These are phyloP conservation scores for Fomes fomentarius DNA, from an alignment of 1,284 basidiomycete genomes.

Conservation along the genomic window DNA sequence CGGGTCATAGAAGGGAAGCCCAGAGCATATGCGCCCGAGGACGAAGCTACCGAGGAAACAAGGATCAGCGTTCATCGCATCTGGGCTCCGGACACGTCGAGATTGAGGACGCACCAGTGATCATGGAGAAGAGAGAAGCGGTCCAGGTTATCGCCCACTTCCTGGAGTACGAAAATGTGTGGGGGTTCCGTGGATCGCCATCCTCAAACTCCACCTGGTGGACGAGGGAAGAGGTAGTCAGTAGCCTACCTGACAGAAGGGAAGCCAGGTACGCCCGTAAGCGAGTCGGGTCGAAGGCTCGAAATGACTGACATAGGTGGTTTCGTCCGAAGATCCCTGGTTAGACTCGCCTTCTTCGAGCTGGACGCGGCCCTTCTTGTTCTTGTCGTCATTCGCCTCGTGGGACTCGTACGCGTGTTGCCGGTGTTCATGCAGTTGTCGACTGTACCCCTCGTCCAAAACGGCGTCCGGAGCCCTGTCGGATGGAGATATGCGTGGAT, in stretches of 20 bases:
- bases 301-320: conserved; percentile 18
- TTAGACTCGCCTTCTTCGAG: neutral
- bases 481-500: conserved; percentile 31
- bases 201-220: conserved; percentile 56
- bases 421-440: conserved; percentile 31
- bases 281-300: neutral
- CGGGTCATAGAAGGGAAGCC: conserved; percentile 63
- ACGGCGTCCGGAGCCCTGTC: conserved; percentile 26
- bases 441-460: conserved; percentile 31
- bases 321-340: conserved; percentile 7
- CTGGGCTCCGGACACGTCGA: neutral
- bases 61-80: neutral
- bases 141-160: conserved; percentile 59
- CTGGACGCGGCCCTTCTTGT: conserved; percentile 18
- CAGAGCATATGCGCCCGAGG: conserved; percentile 58
- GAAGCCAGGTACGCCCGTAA: too few species aligned
- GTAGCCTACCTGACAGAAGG: neutral
- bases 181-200: conserved; percentile 52
- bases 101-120: conserved; percentile 46
- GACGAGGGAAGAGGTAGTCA: neutral
- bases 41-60: conserved; percentile 43
- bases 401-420: conserved; percentile 29
- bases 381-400: conserved; percentile 11
- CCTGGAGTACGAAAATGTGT: conserved; percentile 45
- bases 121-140: conserved; percentile 58